Conservation (phyloP, 306 rosid genomes). For the Prinsepia uniflora region DNA sequence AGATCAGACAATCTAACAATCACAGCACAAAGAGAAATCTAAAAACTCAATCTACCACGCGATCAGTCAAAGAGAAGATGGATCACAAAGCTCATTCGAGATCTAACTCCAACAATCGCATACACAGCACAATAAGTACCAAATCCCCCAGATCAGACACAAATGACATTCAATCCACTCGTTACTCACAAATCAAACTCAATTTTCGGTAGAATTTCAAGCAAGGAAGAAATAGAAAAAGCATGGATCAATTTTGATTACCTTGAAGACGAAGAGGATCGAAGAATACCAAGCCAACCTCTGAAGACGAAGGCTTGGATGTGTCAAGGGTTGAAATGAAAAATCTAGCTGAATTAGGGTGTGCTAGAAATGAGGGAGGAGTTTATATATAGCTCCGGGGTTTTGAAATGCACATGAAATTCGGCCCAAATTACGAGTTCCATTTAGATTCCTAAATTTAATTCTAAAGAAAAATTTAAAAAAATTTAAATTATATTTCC, state of each 20-base stretch:
- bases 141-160: slow-evolving; percentile 37
- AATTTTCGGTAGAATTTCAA: slow-evolving; percentile 9
- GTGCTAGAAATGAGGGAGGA: slow-evolving; percentile 1
- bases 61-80: neutral
- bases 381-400: slow-evolving; percentile 21
- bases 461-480: neutral
- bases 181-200: slow-evolving; percentile 13
- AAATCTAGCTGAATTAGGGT: slow-evolving; percentile 21
- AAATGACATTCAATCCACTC: slow-evolving; percentile 18
- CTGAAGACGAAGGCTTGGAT: slow-evolving; percentile 20
- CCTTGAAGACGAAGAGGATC: slow-evolving; percentile 14
- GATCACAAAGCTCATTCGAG: slow-evolving; percentile 17
- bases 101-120: slow-evolving; percentile 25
- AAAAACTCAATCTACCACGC: neutral
- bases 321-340: slow-evolving; percentile 9
- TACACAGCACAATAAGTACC: neutral
- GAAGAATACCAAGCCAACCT: slow-evolving; percentile 18
- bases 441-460: neutral
- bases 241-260: slow-evolving; percentile 16
- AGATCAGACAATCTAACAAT: slow-evolving; percentile 35
- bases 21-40: slow-evolving; percentile 4
- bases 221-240: neutral
- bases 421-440: slow-evolving; percentile 20
- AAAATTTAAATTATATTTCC: neutral
- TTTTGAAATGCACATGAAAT: slow-evolving; percentile 38